These are phyloP conservation scores for Apiospora hydei DNA, from an alignment of 2,329 filamentous ascomycete species.

Conservation along the genomic window DNA sequence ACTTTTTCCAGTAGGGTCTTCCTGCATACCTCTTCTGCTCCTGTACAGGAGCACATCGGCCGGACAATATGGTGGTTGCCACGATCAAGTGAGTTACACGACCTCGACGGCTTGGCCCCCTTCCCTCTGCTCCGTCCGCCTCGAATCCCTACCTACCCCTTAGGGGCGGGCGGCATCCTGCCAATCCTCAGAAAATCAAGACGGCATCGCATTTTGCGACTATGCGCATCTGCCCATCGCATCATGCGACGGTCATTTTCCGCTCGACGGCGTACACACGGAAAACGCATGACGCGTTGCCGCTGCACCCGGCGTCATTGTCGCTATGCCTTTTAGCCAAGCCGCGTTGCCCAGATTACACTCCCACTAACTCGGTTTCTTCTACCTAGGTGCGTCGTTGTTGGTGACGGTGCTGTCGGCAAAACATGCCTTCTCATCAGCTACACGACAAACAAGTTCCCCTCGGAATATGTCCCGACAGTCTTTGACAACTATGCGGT, in stretches of 20 bases:
- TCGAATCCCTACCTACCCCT: slow-evolving; percentile 1
- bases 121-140: slow-evolving; percentile 10
- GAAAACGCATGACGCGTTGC: slow-evolving; percentile 4
- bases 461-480: slow-evolving; percentile 98
- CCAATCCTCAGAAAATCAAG: background rate
- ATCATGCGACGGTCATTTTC: slow-evolving; percentile 2
- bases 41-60: slow-evolving; percentile 47
- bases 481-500: slow-evolving; percentile 99
- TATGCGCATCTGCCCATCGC: slow-evolving; percentile 13
- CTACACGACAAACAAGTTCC: slow-evolving; percentile 99
- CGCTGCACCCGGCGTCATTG: slow-evolving; percentile 19
- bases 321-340: slow-evolving; percentile 23
- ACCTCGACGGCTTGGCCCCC: slow-evolving; percentile 15
- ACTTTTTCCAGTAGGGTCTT: slow-evolving; percentile 22
- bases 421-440: slow-evolving; percentile 99
- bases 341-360: slow-evolving; percentile 24
- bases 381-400: slow-evolving; percentile 85
- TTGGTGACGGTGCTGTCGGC: slow-evolving; percentile 98
- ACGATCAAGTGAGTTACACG: slow-evolving; percentile 65
- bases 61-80: slow-evolving; percentile 65
- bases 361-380: slow-evolving; percentile 29
- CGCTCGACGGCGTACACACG: background rate
- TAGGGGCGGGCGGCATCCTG: slow-evolving; percentile 10
- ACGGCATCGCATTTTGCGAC: slow-evolving; percentile 10
- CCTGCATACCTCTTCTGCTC: slow-evolving; percentile 39